Evolutionary conservation across 1,139 yeast species (phyloP).

Genomic region (Nakaseomyces sp.): DNA sequence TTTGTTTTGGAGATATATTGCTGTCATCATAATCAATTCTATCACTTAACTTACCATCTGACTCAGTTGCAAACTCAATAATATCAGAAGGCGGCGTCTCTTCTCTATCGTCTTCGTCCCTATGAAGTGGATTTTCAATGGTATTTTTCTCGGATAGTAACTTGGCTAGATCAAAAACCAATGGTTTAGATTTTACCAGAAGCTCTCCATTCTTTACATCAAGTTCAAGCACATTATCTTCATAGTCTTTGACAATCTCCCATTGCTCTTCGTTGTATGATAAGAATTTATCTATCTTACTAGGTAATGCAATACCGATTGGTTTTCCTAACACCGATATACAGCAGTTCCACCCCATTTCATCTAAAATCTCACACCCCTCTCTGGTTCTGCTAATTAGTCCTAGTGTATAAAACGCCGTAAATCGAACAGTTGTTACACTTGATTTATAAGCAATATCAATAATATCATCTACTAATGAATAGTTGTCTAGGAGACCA

Average conservation of each 20-base stretch:
- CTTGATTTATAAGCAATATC: slow-evolving; percentile 45
- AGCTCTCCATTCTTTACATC: slow-evolving; percentile 15
- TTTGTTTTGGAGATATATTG: background rate
- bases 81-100: slow-evolving; percentile 2
- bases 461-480: slow-evolving; percentile 48
- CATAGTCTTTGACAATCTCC: slow-evolving; percentile 14
- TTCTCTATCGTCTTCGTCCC: slow-evolving; percentile 13
- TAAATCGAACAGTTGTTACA: slow-evolving; percentile 59
- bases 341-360: slow-evolving; percentile 64
- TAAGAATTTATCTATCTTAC: slow-evolving; percentile 24
- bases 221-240: slow-evolving; percentile 17
- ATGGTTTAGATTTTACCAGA: slow-evolving; percentile 12
- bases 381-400: slow-evolving; percentile 63
- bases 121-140: slow-evolving; percentile 18
- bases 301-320: slow-evolving; percentile 50
- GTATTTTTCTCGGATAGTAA: slow-evolving; percentile 18
- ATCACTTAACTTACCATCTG: background rate
- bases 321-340: slow-evolving; percentile 46
- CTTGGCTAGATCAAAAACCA: slow-evolving; percentile 16
- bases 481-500: slow-evolving; percentile 53
- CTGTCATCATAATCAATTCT: background rate
- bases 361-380: slow-evolving; percentile 83
- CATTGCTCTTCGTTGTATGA: slow-evolving; percentile 23
- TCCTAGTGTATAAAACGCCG: slow-evolving; percentile 74
- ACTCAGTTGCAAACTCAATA: background rate